These are phyloP conservation scores for Cymbomonas tetramitiformis DNA, from an alignment of 139 green algal species.

Conservation along the genomic window DNA sequence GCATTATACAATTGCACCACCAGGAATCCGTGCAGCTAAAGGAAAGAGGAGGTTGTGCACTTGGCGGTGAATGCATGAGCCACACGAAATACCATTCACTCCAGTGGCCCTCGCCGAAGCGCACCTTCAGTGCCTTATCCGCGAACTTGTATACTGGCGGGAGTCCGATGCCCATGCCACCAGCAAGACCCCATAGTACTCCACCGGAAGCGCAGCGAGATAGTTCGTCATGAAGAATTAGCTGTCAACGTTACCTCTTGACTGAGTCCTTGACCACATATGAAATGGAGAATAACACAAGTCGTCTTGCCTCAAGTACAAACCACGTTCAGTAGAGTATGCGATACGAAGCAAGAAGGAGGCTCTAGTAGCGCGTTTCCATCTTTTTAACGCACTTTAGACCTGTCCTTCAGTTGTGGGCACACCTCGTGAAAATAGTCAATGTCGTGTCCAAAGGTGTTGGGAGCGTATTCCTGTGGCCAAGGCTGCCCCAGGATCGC, in stretches of 20 bases:
- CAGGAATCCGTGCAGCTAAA: too few relatives aligned
- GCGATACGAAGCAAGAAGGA: too few relatives aligned
- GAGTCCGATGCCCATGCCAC: conserved; percentile 27
- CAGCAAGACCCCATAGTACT: conserved; percentile 26
- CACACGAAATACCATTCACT: conserved; percentile 1
- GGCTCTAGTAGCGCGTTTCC: too few relatives aligned
- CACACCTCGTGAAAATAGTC: conserved; percentile 22
- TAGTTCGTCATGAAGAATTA: conserved; percentile 27
- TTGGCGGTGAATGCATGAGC: too few relatives aligned
- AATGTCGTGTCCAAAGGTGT: conserved; percentile 1
- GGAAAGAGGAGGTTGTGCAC: too few relatives aligned
- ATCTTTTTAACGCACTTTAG: too few relatives aligned
- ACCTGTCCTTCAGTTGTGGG: too few relatives aligned
- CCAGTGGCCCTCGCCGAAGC: conserved; percentile 1
- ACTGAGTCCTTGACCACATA: too few relatives aligned
- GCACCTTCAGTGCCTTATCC: neutral
- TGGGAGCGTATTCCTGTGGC: neutral
- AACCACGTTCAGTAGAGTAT: conserved; percentile 18
- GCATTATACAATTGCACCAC: too few relatives aligned
- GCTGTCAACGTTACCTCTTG: conserved; percentile 12
- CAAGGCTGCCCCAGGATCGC: conserved; percentile 21
- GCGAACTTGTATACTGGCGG: conserved; percentile 26
- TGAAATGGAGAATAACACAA: too few relatives aligned
- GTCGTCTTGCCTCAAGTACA: too few relatives aligned
- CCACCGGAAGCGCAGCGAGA: conserved; percentile 20